Conservation (phyloP, 1,139 yeast genomes). For the Kurtzmaniella quercitrusa region DNA sequence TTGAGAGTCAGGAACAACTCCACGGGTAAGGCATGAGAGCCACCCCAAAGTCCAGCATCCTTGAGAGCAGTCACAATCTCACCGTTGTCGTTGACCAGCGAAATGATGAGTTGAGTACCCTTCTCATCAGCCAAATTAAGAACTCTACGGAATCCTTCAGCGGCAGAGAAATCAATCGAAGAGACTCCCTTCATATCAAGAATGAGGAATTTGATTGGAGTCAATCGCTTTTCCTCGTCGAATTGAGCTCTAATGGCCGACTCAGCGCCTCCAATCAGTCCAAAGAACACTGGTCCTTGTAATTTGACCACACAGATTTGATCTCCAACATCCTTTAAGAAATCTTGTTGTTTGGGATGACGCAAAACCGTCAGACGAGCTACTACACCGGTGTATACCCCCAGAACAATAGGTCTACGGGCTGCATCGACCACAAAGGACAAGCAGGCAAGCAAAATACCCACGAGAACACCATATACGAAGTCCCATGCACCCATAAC, state of each 20-base stretch:
- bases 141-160: constrained; percentile 90
- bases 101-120: constrained; percentile 66
- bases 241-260: constrained; percentile 63
- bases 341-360: constrained; percentile 86
- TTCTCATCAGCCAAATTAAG: constrained; percentile 71
- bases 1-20: constrained; percentile 73
- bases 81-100: constrained; percentile 67
- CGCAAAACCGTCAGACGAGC: constrained; percentile 92
- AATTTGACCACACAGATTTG: constrained; percentile 86
- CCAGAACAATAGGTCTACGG: constrained; percentile 74
- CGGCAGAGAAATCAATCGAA: constrained; percentile 89
- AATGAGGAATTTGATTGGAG: constrained; percentile 73
- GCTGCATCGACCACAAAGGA: constrained; percentile 92
- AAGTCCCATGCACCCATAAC: constrained; percentile 97
- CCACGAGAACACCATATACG: constrained; percentile 87
- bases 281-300: constrained; percentile 87
- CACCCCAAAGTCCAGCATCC: constrained; percentile 69
- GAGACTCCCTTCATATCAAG: constrained; percentile 80
- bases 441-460: constrained; percentile 85
- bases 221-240: constrained; percentile 49
- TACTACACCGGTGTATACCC: constrained; percentile 80
- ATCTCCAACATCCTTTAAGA: constrained; percentile 79
- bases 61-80: constrained; percentile 59
- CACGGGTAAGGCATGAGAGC: constrained; percentile 36
- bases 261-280: constrained; percentile 91